Evolutionary conservation across 2,329 filamentous ascomycete species (phyloP).

Genomic region (Botrytis fragariae): DNA sequence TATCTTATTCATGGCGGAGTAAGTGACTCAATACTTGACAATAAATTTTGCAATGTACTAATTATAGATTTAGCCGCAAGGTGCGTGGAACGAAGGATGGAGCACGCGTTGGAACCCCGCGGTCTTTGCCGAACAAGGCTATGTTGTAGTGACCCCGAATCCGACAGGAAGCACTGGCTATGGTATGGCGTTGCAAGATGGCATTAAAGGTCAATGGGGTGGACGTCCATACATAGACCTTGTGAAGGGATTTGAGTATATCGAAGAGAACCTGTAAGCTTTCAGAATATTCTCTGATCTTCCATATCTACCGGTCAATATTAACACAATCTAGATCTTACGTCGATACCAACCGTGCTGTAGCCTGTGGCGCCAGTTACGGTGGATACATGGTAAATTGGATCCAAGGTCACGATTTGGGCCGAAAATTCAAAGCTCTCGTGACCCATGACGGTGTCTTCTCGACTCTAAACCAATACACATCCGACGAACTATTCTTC

Average conservation of each 20-base stretch:
- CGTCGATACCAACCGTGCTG: conserved; percentile 66
- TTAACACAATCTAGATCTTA: conserved; percentile 41
- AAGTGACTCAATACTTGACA: conserved; percentile 13
- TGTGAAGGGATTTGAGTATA: conserved; percentile 72
- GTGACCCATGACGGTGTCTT: conserved; percentile 89
- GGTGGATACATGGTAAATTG: conserved; percentile 82
- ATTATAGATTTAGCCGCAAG: conserved; percentile 32
- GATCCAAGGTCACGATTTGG: conserved; percentile 84
- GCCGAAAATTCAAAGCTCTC: conserved; percentile 80
- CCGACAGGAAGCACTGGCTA: conserved; percentile 82
- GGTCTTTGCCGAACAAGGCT: conserved; percentile 83
- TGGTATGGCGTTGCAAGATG: conserved; percentile 73
- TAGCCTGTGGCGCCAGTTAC: conserved; percentile 73
- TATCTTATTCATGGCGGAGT: conserved; percentile 77
- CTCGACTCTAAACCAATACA: conserved; percentile 63
- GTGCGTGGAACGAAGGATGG: conserved; percentile 39
- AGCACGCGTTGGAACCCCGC: conserved; percentile 83
- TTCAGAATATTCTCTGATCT: not conserved
- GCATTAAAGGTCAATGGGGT: conserved; percentile 79
- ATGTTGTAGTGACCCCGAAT: conserved; percentile 78
- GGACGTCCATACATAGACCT: conserved; percentile 81
- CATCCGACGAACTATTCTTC: conserved; percentile 69
- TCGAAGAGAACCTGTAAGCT: conserved; percentile 57
- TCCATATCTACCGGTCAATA: not conserved
- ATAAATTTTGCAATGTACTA: not conserved